These are phyloP conservation scores for Phytophthora sansomeana DNA, from an alignment of 352 stramenopile genomes.

Conservation along the genomic window DNA sequence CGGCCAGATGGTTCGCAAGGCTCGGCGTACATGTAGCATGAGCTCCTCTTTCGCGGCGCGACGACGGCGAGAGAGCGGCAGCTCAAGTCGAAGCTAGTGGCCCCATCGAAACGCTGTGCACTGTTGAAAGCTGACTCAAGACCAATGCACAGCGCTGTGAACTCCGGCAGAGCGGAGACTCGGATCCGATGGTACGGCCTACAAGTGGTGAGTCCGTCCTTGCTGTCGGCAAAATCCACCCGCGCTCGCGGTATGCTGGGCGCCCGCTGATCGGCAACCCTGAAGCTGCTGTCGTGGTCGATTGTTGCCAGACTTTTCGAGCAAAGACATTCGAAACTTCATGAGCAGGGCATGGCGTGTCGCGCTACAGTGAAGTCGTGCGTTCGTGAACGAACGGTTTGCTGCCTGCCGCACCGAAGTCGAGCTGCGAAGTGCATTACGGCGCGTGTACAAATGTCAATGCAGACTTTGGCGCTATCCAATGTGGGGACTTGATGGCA, in stretches of 20 bases:
- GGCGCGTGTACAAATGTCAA: conserved; percentile 11
- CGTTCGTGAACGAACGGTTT: neutral
- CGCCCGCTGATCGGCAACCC: conserved; percentile 21
- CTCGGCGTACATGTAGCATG: neutral
- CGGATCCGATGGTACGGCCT: conserved; percentile 6
- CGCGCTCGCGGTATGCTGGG: neutral
- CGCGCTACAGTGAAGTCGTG: conserved; percentile 20
- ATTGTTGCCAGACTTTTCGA: conserved; percentile 15
- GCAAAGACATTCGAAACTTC: conserved; percentile 20
- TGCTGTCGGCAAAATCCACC: conserved; percentile 20
- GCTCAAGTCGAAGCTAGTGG: conserved; percentile 10
- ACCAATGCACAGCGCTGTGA: neutral
- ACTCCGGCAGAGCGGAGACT: neutral
- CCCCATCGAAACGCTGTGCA: conserved; percentile 4
- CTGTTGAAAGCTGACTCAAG: neutral
- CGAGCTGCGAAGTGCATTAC: conserved; percentile 10
- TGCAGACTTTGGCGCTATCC: neutral
- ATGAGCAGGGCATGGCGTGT: conserved; percentile 19
- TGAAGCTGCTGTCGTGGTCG: conserved; percentile 9
- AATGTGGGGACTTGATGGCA: neutral
- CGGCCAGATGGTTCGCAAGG: neutral
- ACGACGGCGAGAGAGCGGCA: conserved; percentile 18
- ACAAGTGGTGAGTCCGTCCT: conserved; percentile 22
- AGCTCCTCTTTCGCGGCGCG: conserved; percentile 24
- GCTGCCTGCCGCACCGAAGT: conserved; percentile 19